Evolutionary conservation across 192 early-diverging fungal genomes (phyloP).

Genomic region (Allomyces macrogynus): DNA sequence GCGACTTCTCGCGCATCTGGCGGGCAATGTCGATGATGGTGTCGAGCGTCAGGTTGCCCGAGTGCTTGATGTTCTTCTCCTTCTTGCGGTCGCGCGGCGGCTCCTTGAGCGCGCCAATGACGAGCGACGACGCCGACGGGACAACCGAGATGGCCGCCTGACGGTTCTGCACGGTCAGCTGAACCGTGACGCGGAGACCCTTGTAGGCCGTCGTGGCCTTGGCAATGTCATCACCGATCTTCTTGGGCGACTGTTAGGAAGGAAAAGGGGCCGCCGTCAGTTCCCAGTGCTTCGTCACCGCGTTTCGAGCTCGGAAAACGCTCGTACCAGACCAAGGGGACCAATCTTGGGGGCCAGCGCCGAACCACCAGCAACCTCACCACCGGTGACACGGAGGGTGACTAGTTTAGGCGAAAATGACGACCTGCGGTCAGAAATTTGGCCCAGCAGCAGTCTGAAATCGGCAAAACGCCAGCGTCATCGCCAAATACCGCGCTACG

Average conservation of each 20-base stretch:
- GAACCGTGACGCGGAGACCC: constrained; percentile 94
- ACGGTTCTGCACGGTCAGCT: constrained; percentile 99
- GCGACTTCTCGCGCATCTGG: constrained; percentile 82
- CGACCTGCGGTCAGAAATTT: too few relatives aligned
- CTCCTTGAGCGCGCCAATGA: constrained; percentile 95
- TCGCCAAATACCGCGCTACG: too few relatives aligned
- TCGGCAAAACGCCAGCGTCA: too few relatives aligned
- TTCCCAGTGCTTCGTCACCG: too few relatives aligned
- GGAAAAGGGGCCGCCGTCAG: too few relatives aligned
- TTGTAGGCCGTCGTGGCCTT: constrained; percentile 99
- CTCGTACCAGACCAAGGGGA: constrained; percentile 80
- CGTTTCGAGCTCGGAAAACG: too few relatives aligned
- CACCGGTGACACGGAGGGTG: constrained; percentile 92
- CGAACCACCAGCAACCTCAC: constrained; percentile 92
- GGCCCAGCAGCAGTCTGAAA: too few relatives aligned
- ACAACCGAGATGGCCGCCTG: constrained; percentile 93
- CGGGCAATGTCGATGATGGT: constrained; percentile 90
- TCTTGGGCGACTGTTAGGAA: constrained; percentile 69
- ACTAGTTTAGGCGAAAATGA: constrained; percentile 24
- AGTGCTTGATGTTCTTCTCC: constrained; percentile 84
- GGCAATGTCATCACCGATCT: constrained; percentile 99
- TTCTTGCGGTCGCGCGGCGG: constrained; percentile 94
- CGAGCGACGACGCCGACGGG: constrained; percentile 85
- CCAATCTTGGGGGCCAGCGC: constrained; percentile 98
- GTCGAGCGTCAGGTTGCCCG: constrained; percentile 82